A percentile compares a stretch with the other conserved stretches of the same genome.
phyloP scores from a whole-genome alignment of 1,284 basidiomycete species.

The Pseudozyma thailandica region DNA sequence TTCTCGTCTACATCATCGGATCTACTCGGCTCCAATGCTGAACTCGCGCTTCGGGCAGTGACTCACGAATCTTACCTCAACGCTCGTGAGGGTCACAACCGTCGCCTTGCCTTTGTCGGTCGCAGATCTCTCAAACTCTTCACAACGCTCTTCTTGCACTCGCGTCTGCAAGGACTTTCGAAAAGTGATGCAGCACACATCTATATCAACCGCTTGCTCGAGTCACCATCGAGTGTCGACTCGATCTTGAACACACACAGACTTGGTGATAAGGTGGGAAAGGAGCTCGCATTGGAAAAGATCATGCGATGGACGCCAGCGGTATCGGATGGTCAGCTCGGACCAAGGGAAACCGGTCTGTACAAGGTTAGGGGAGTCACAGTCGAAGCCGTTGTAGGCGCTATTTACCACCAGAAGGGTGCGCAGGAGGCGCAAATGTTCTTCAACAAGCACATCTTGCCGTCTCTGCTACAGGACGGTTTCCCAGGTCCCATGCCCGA shows the following conservation, averaged over 20 bases:
- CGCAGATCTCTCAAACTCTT: constrained; percentile 61
- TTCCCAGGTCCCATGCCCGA: constrained; percentile 40
- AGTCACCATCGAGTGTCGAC: constrained; percentile 41
- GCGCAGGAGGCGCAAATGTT: constrained; percentile 34
- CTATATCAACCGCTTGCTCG: constrained; percentile 49
- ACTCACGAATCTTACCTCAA: constrained; percentile 63
- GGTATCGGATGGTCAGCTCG: constrained; percentile 46
- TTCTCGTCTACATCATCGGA: constrained; percentile 37
- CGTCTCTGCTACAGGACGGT: constrained; percentile 26
- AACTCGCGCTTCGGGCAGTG: constrained; percentile 51
- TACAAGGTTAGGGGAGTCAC: constrained; percentile 65
- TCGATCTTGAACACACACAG: constrained; percentile 52
- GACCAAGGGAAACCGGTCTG: constrained; percentile 60
- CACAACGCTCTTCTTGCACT: constrained; percentile 58
- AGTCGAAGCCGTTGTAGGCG: constrained; percentile 67
- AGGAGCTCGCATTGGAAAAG: constrained; percentile 59
- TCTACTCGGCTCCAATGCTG: constrained; percentile 48
- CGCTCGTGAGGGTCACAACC: constrained; percentile 58
- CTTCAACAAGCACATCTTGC: constrained; percentile 34
- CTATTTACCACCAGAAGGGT: constrained; percentile 62
- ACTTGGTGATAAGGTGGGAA: constrained; percentile 61
- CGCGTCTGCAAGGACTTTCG: constrained; percentile 22
- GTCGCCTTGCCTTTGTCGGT: constrained; percentile 62
- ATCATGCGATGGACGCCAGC: constrained; percentile 67
- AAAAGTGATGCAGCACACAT: constrained; percentile 19